Base-by-base conservation (phyloP, 2,329 filamentous ascomycete genomes). In the Lasiodiplodia sp. region DNA sequence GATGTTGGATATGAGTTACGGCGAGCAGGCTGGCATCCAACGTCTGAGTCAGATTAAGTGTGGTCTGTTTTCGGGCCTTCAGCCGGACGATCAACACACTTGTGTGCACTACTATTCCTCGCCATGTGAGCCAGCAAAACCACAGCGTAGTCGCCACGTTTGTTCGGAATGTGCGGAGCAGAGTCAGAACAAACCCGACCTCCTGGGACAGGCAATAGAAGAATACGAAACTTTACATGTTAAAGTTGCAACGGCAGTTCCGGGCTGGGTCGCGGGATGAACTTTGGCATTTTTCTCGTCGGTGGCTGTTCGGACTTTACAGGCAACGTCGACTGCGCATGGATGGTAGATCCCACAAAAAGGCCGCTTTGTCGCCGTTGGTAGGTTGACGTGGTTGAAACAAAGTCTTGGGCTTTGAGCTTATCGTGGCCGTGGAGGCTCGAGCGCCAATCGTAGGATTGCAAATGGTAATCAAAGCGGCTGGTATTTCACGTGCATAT, bases 1-100 rank as follows among this genome's bases (percentile, higher is more conserved):
- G 10, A 52, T 25, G 28, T n/a, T 10, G 2, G 28, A 38, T 37
- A 25, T 25, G 28, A 64, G 28, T 47, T n/a, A 11, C 21, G 44
- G 21, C 21, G 21, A 21, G 25, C 28, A 18, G n/a, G 21, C 25
- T 28, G 18, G 58, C 58, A 63, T 63, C 25, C 40, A 37, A 49
- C 49, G 37, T 64, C 60, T 52, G 60, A 64, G 28, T 64, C 60
- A 52, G 60, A 37, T 51, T 21, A 14, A 37, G 21, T 18, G 60
- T 49, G 47, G 60, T 64, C 47, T 37, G 47, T 38, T 64, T 52
- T 52, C 31, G 60, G 60, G 31, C 60, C 60, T 64, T 37, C 44
- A 49, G 23, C 23, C 16, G 4, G 28, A 64, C 31, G 60, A 34
- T 53, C 60, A 64, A 47, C 60, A 64, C 28, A 52, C 60, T 31